Evolutionary conservation across 148 eudicot species (phyloP), one percentile per base, ranked within the genome.

Genomic region (Amaranthus hypochondriacus): DNA sequence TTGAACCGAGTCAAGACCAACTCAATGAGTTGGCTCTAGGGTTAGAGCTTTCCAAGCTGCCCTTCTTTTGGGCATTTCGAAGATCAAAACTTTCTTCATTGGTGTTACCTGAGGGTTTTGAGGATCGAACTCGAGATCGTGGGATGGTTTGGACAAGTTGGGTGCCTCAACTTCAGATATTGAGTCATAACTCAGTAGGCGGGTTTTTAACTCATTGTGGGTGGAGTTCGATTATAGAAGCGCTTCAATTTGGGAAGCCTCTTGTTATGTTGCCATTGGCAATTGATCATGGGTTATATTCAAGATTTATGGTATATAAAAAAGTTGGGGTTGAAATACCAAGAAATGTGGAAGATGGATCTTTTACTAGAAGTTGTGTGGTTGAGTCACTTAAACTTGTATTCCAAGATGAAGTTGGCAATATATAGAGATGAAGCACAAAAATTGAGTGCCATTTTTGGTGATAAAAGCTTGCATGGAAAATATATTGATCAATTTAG

Each of bases 131-230:
- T 0, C 55, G 21, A 61, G 77, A 51, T 13, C 73, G 66, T n/a
- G 87, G 85, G 4, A 3, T 84, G 62, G 77, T 84, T 15, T 78
- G 79, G 70, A 77, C 67, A 21, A 80, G 73, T 47, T 86, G 87
- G 89, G 87, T 73, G 5, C 87, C 87, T 7, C 87, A 84, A 64
- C 67, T 71, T 49, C 80, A 66, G 74, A 83, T 87, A 75, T 66
- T 87, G 66, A 72, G 71, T 51, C 85, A 82, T 61, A 72, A 77
- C 44, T 84, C 89, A 48, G 81, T 84, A 5, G 86, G 78, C 2
- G 80, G 74, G 4, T 84, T 87, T 59, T 54, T 83, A 76, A 80
- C 78, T 49, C 87, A 87, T 72, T 79, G 80, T 50, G 83, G 81
- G 4, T 76, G 74, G 62, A 67, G 83, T 67, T 80, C 86, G 4